Conservation (phyloP, 768 basidiomycete species). For the Coprinopsis strossmayeri region DNA sequence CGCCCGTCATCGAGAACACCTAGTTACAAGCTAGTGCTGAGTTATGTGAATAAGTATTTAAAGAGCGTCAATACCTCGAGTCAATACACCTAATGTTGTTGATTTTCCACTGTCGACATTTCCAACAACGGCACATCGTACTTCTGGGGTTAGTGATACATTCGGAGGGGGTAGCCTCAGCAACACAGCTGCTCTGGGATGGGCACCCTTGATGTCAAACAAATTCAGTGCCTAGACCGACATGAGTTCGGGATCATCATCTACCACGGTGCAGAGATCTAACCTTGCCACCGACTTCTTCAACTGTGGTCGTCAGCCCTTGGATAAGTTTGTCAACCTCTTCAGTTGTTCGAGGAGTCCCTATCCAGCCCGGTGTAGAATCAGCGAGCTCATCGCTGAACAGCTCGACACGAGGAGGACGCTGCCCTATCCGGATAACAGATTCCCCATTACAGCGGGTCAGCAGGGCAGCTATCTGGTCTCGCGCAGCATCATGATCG, state of each 20-base stretch:
- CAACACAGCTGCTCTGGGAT: constrained; percentile 54
- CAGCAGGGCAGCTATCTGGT: constrained; percentile 57
- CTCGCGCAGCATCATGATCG: constrained; percentile 52
- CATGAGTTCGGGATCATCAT: not conserved
- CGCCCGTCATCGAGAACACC: constrained; percentile 77
- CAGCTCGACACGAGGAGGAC: constrained; percentile 50
- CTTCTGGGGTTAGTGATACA: constrained; percentile 80
- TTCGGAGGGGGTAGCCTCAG: constrained; percentile 71
- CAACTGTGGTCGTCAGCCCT: constrained; percentile 43
- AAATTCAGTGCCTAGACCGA: constrained; percentile 48
- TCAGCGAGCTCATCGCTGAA: constrained; percentile 48
- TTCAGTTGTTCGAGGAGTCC: constrained; percentile 39
- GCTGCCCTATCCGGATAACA: constrained; percentile 65
- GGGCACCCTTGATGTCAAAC: constrained; percentile 33
- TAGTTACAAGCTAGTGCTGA: constrained; percentile 17
- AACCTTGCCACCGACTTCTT: constrained; percentile 81
- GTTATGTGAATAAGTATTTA: not conserved
- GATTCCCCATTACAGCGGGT: constrained; percentile 70
- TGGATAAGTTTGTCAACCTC: constrained; percentile 44
- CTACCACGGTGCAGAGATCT: constrained; percentile 6
- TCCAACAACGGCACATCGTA: constrained; percentile 92
- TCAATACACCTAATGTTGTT: constrained; percentile 90
- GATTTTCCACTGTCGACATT: constrained; percentile 95
- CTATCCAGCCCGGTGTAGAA: constrained; percentile 47
- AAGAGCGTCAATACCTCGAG: constrained; percentile 57